Conservation (phyloP, 2,329 filamentous ascomycete species). For the Paracoccidioides lutzii region DNA sequence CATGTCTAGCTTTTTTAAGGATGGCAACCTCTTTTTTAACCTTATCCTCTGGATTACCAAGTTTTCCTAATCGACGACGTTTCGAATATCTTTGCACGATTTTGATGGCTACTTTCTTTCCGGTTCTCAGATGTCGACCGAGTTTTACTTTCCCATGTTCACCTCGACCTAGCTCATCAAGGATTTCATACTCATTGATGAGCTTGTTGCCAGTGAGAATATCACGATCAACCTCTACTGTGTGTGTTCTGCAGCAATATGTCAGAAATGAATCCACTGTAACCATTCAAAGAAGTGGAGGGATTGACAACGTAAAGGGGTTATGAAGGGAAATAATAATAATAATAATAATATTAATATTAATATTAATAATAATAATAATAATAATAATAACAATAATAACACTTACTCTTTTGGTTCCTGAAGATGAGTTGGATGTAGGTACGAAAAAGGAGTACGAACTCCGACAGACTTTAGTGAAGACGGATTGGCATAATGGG, state of each 20-base stretch:
- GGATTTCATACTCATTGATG: conserved; percentile 96
- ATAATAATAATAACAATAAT: neutral
- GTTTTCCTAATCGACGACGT: conserved; percentile 70
- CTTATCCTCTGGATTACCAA: conserved; percentile 55
- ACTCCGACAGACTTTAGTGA: conserved; percentile 25
- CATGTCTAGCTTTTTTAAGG: conserved; percentile 91
- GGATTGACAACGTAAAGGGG: too few species aligned
- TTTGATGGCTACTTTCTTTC: conserved; percentile 86
- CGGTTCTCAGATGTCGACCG: conserved; percentile 63
- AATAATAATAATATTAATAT: too few species aligned
- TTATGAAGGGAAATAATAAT: too few species aligned
- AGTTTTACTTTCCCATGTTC: conserved; percentile 98
- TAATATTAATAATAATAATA: neutral
- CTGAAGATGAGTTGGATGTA: conserved; percentile 60
- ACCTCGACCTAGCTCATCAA: conserved; percentile 88
- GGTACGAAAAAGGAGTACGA: conserved; percentile 43
- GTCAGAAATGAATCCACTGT: neutral
- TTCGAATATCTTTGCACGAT: conserved; percentile 95
- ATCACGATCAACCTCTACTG: conserved; percentile 82
- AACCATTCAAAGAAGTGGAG: conserved; percentile 1
- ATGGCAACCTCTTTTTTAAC: conserved; percentile 96
- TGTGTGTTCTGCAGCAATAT: conserved; percentile 55
- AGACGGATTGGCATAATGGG: conserved; percentile 21
- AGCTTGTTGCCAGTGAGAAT: conserved; percentile 80
- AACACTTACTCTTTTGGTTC: conserved; percentile 59